phyloP scores from a whole-genome alignment of 192 early-diverging fungal species.

The Backusella mclennaniae region DNA sequence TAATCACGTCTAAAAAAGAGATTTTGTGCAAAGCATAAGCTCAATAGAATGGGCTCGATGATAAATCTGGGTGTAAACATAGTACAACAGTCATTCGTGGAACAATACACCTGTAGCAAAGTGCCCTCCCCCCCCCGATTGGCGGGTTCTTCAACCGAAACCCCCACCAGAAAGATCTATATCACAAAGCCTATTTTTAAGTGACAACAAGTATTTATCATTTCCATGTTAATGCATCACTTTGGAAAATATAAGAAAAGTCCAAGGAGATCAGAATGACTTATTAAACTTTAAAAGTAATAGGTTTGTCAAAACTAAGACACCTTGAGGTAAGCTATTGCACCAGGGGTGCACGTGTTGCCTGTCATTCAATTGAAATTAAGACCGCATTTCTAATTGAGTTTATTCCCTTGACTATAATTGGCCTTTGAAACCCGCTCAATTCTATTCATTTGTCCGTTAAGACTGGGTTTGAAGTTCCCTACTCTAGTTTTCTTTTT shows the following conservation, averaged over 20 bases:
- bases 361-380: slow-evolving; percentile 7
- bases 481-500: neutral
- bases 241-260: neutral
- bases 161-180: neutral
- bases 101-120: neutral
- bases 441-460: neutral
- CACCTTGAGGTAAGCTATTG: neutral
- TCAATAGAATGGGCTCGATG: neutral
- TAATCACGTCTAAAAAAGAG: neutral
- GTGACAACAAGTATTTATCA: neutral
- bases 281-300: neutral
- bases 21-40: neutral
- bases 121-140: neutral
- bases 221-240: neutral
- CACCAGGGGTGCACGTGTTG: neutral
- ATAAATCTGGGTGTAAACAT: neutral
- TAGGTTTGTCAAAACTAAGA: neutral
- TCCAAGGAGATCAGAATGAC: neutral
- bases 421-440: neutral
- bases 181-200: neutral
- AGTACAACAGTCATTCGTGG: neutral
- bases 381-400: slow-evolving; percentile 5
- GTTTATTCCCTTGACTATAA: slow-evolving; percentile 1
- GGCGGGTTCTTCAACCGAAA: neutral
- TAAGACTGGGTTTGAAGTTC: neutral